Percentiles rank a stretch among this genome's conserved stretches.
Evolutionary conservation across 23 red algal species (phyloP).

Genomic region (Agarophyton chilense): DNA sequence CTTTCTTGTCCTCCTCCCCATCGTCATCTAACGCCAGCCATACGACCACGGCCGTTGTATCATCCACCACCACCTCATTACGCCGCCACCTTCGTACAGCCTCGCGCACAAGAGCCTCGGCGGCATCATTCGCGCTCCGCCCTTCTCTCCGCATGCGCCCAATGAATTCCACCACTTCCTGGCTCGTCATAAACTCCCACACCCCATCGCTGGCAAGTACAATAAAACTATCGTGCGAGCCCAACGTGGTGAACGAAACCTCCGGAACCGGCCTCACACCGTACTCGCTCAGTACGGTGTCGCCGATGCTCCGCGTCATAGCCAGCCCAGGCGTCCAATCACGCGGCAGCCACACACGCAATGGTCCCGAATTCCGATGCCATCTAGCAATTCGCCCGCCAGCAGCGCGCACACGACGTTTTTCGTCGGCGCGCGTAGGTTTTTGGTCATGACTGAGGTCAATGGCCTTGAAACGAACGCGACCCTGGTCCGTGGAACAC

Average conservation of each 20-base stretch:
- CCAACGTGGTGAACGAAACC: constrained; percentile 70
- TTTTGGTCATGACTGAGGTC: constrained; percentile 83
- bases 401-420: constrained; percentile 67
- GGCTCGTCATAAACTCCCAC: constrained; percentile 95
- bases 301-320: constrained; percentile 97
- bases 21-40: constrained; percentile 79
- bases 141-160: constrained; percentile 63
- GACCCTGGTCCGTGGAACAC: constrained; percentile 20
- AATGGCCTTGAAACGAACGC: constrained; percentile 57
- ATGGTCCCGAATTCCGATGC: constrained; percentile 80
- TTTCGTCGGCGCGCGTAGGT: constrained; percentile 86
- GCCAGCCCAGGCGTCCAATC: constrained; percentile 94
- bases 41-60: constrained; percentile 92
- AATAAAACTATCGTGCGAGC: constrained; percentile 69
- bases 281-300: constrained; percentile 78
- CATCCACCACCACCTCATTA: constrained; percentile 94
- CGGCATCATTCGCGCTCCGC: constrained; percentile 60
- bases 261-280: constrained; percentile 91
- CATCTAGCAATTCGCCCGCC: constrained; percentile 91
- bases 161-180: constrained; percentile 89
- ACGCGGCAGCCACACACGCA: constrained; percentile 89
- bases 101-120: constrained; percentile 91
- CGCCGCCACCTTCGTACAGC: constrained; percentile 87
- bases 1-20: constrained; percentile 30
- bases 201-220: constrained; percentile 92